These are phyloP conservation scores for Gnaphalium uliginosum DNA, from an alignment of 129 eudicot genomes.

Conservation along the genomic window DNA sequence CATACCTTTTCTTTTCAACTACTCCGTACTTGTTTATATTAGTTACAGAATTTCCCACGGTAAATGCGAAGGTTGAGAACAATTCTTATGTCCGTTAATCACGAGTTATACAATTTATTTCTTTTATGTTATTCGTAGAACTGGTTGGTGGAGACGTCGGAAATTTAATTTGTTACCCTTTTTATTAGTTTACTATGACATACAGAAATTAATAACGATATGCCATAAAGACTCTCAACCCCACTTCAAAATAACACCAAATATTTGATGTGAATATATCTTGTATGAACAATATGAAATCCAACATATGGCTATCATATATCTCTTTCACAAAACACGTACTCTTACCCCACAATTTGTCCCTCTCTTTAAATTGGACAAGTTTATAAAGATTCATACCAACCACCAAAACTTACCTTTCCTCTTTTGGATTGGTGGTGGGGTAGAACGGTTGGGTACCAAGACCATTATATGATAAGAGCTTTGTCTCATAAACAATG, in stretches of 20 bases:
- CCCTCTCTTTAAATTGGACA: constrained; percentile 11
- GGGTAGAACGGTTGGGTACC: constrained; percentile 9
- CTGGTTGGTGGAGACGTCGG: no score
- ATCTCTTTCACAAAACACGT: constrained; percentile 27
- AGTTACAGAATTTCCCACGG: no score
- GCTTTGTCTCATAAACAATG: constrained; percentile 1
- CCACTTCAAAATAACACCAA: not conserved
- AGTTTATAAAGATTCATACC: constrained; percentile 20
- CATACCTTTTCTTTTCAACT: no score
- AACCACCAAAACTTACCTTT: constrained; percentile 13
- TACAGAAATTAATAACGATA: no score
- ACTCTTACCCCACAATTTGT: constrained; percentile 27
- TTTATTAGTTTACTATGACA: no score
- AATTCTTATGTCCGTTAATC: no score
- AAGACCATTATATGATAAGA: constrained; percentile 20
- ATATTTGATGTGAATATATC: not conserved
- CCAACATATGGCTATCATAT: constrained; percentile 12
- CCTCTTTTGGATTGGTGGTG: constrained; percentile 3
- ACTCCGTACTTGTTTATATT: no score
- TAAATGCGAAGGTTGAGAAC: no score
- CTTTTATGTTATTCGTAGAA: no score
- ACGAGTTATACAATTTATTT: no score
- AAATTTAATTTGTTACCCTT: no score
- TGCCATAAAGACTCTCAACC: not conserved
- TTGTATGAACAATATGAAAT: constrained; percentile 9